phyloP scores from a whole-genome alignment of 306 rosid genomes.

The Glycine soja region DNA sequence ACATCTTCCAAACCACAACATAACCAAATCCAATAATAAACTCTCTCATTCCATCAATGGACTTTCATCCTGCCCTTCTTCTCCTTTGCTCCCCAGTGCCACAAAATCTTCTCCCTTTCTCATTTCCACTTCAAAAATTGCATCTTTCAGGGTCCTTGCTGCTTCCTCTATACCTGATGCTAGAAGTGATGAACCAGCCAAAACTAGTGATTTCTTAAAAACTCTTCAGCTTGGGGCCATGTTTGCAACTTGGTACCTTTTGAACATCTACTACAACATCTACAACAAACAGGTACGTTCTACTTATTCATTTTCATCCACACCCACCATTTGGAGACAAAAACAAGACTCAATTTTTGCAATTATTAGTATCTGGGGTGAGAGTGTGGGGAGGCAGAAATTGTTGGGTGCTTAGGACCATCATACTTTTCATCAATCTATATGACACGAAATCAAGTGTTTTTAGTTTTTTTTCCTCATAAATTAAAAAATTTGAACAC shows the following conservation, averaged over 20 bases:
- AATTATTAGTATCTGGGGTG: conserved; percentile 24
- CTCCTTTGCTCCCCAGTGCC: conserved; percentile 33
- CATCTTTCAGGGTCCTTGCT: conserved; percentile 51
- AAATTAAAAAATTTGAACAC: too few species aligned
- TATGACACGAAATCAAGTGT: background rate
- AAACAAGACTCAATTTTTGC: background rate
- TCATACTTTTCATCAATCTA: background rate
- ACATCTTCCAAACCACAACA: background rate
- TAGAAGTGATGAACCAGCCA: conserved; percentile 47
- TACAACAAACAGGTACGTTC: conserved; percentile 74
- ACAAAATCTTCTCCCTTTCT: conserved; percentile 43
- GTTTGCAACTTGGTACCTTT: conserved; percentile 78
- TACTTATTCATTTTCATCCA: background rate
- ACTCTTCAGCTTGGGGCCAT: conserved; percentile 66
- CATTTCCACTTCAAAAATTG: conserved; percentile 41
- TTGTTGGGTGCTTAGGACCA: background rate
- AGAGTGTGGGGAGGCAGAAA: background rate
- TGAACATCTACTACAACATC: conserved; percentile 79
- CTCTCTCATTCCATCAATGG: conserved; percentile 16
- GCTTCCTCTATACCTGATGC: conserved; percentile 56
- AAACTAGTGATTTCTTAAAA: conserved; percentile 32
- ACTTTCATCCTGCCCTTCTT: conserved; percentile 32
- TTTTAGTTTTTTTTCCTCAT: too few species aligned
- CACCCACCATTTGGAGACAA: background rate
- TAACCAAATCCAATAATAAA: background rate